Evolutionary conservation across 345 rosid species (phyloP), one percentile per base, ranked within the genome.

Genomic region (Chamaenerion angustifolium): DNA sequence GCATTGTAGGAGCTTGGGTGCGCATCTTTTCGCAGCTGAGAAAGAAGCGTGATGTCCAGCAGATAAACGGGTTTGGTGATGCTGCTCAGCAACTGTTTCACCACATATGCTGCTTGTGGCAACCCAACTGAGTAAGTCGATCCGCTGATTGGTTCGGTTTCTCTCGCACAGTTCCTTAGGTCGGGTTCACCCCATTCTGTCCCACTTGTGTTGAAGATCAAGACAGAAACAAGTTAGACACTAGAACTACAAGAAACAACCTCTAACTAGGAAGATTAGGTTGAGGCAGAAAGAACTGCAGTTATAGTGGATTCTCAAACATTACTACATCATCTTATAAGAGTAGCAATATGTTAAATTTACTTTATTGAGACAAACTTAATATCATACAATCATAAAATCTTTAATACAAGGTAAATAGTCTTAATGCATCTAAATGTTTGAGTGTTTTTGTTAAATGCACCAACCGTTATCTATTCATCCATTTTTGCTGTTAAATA

Each of bases 11-110:
- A 51, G 62, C 73, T 43, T 0, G 92, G 81, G 59, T 79, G 92
- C 48, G 70, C 92, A 61, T 82, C 92, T 56, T 82, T 82, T 62
- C 92, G 76, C 13, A 79, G 68, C 57, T 79, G 78, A 10, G 92
- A 82, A 2, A 79, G 74, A 10, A 64, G 54, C n/a, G 86, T 82
- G 58, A 82, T 75, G 40, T 82, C 71, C 4, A 82, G 70, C 69
- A 77, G 64, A 57, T 71, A 76, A 40, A 75, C 81, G 1, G 79
- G 76, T 40, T 77, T 76, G 57, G 54, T 61, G 21, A 76, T 68
- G 5, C 51, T 57, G 4, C 60, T 67, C 11, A 73, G 12, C 31
- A 69, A 79, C 10, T 72, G 67, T 56, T 75, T 67, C 48, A 79
- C 52, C 17, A 67, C 78, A 1, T 25, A 14, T 15, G 54, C 58